Base-by-base conservation (phyloP, 2,329 filamentous ascomycete genomes). In the Pseudocercospora crystallina region DNA sequence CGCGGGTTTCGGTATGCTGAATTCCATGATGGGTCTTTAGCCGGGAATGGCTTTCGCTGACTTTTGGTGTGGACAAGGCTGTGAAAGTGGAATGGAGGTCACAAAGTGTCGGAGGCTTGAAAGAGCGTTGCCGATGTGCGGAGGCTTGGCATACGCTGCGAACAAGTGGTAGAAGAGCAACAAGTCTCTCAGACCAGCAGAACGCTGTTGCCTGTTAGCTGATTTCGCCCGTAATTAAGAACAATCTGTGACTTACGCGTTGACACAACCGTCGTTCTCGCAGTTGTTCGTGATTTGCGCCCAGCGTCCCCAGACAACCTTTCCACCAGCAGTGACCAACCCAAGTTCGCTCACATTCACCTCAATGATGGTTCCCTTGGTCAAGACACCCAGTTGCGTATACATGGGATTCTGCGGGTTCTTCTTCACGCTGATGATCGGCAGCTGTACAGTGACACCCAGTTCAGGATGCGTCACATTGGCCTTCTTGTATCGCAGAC, bases 271-370 rank as follows among this genome's bases (percentile, higher is more conserved):
- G 62, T 85, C 82, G 57, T 82, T 83, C 67, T 84, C 82, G 37
- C 68, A 72, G 55, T 78, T 78, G 63, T 81, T 80, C 12, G 79
- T 80, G 43, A 89, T 79, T 71, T 90, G 87, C 7, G 87, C 88
- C 74, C 85, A 94, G 60, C 89, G 80, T 61, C 89, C 90, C 91
- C 91, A 96, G 5, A 92, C 89, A 8, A 96, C 89, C 75, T 96
- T 96, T 57, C 94, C 94, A 56, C 84, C 85, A 1, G 91, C 86
- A 2, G 94, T 97, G 12, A 95, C 90, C 55, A 97, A 77, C 57
- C 94, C 94, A 57, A 97, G 73, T 70, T 99, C 94, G 49, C 82
- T 87, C 29, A 96, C 90, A 68, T 99, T 96, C 64, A 97, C 90
- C 73, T 97, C 92, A 65, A 94, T 83, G 56, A 86, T 83, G 29